Percentiles rank a stretch among this genome's conserved stretches.
Evolutionary conservation across 2,329 filamentous ascomycete genomes (phyloP).

Genomic region (Pyricularia grisea): DNA sequence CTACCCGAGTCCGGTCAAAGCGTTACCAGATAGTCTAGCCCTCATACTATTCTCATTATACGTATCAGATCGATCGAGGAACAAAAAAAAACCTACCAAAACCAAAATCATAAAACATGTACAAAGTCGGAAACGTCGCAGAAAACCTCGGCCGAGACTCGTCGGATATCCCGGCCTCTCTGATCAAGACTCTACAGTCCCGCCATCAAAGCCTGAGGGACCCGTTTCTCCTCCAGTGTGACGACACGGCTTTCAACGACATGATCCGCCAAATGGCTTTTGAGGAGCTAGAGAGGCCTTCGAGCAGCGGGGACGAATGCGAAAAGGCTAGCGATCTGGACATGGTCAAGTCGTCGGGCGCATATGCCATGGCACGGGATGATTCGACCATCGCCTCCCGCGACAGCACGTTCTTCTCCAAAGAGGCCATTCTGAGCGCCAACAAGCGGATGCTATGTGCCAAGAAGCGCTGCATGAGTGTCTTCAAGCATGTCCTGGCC

Average conservation of each 20-base stretch:
- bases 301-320: not conserved
- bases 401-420: not conserved
- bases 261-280: conserved; percentile 5
- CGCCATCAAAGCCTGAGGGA: conserved; percentile 2
- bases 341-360: not conserved
- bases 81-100: too few species aligned
- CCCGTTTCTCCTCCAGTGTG: conserved; percentile 1
- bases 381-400: not conserved
- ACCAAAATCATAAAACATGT: not conserved
- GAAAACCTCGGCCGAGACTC: conserved; percentile 1
- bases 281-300: not conserved
- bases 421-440: not conserved
- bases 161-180: conserved; percentile 1
- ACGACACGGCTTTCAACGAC: conserved; percentile 8
- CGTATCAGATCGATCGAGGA: too few species aligned
- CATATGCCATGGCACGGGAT: not conserved
- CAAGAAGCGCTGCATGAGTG: not conserved
- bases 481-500: not conserved
- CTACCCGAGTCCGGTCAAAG: not conserved
- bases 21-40: not conserved
- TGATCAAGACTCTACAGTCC: conserved; percentile 4
- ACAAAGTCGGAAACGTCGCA: conserved; percentile 4
- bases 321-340: not conserved
- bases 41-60: too few species aligned
- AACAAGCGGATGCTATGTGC: not conserved